These are phyloP conservation scores for Arxiozyma slooffiae DNA, from an alignment of 1,139 yeast genomes.

Conservation along the genomic window DNA sequence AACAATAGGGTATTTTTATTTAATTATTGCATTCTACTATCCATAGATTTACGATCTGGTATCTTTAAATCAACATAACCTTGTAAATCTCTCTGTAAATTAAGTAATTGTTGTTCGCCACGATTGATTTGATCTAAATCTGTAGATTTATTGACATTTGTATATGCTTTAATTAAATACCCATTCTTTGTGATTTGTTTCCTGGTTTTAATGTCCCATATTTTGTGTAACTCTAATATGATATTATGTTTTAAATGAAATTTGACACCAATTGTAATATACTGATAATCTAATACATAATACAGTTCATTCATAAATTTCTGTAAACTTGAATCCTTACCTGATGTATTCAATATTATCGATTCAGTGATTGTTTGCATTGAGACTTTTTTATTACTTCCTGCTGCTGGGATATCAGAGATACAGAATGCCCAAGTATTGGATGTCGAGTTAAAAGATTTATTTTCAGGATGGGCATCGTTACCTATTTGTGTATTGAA, in stretches of 20 bases:
- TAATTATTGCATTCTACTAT: constrained; percentile 42
- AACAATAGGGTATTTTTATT: background rate
- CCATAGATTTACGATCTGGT: constrained; percentile 77
- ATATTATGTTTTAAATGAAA: constrained; percentile 58
- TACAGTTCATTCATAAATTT: constrained; percentile 57
- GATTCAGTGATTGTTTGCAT: constrained; percentile 67
- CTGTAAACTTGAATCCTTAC: constrained; percentile 30
- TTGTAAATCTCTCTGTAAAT: constrained; percentile 52
- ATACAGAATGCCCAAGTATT: constrained; percentile 55
- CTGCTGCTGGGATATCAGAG: constrained; percentile 81
- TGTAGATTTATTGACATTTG: constrained; percentile 61
- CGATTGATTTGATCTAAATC: constrained; percentile 63
- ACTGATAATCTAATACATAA: constrained; percentile 56
- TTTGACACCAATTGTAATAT: constrained; percentile 29
- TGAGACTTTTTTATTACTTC: constrained; percentile 49
- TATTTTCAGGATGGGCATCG: background rate
- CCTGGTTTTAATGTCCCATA: constrained; percentile 19
- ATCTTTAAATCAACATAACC: constrained; percentile 59
- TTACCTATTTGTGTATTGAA: background rate
- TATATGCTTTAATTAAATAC: constrained; percentile 48
- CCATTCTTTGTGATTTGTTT: constrained; percentile 30
- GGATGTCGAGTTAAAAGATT: background rate
- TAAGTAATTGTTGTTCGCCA: constrained; percentile 54
- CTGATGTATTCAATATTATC: constrained; percentile 35
- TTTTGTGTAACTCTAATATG: constrained; percentile 41